These are phyloP conservation scores for Cochliopodium minus DNA, from an alignment of 208 protist species.

Conservation along the genomic window DNA sequence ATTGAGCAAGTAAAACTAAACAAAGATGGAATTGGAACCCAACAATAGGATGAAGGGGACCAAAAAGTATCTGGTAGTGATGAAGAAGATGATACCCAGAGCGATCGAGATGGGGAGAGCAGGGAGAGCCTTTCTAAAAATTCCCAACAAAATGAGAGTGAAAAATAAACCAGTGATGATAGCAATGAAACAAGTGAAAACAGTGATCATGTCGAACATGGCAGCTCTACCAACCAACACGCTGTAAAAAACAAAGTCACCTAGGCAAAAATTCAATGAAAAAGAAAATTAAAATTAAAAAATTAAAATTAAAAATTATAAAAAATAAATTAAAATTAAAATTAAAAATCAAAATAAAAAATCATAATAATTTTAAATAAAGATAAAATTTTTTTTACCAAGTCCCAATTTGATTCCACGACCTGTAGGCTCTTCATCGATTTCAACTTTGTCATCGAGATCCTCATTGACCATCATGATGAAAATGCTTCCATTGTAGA, in stretches of 20 bases:
- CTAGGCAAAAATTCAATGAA: conserved; percentile 19
- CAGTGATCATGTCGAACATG: conserved; percentile 14
- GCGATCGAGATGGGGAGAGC: conserved; percentile 21
- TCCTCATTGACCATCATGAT: background rate
- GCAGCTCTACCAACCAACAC: conserved; percentile 19
- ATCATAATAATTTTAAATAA: too few species aligned
- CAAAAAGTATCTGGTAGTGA: conserved; percentile 15
- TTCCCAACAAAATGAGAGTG: conserved; percentile 12
- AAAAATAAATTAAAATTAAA: too few species aligned
- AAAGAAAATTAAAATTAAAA: too few species aligned
- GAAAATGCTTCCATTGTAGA: conserved; percentile 41
- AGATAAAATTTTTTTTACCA: too few species aligned
- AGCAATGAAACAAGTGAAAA: conserved; percentile 13
- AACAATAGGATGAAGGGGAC: too few species aligned
- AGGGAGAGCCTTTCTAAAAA: conserved; percentile 18
- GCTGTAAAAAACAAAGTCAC: conserved; percentile 24
- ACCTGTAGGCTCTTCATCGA: too few species aligned
- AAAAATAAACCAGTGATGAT: conserved; percentile 18
- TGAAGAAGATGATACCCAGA: conserved; percentile 17
- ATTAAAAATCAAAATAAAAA: too few species aligned
- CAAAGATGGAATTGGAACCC: too few species aligned
- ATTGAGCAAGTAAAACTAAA: too few species aligned
- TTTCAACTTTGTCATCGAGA: too few species aligned
- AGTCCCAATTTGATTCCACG: too few species aligned
- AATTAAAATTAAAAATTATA: too few species aligned